Evolutionary conservation across 2,329 filamentous ascomycete species (phyloP), one percentile per base, ranked within the genome.

Genomic region (Didymella pinodella): DNA sequence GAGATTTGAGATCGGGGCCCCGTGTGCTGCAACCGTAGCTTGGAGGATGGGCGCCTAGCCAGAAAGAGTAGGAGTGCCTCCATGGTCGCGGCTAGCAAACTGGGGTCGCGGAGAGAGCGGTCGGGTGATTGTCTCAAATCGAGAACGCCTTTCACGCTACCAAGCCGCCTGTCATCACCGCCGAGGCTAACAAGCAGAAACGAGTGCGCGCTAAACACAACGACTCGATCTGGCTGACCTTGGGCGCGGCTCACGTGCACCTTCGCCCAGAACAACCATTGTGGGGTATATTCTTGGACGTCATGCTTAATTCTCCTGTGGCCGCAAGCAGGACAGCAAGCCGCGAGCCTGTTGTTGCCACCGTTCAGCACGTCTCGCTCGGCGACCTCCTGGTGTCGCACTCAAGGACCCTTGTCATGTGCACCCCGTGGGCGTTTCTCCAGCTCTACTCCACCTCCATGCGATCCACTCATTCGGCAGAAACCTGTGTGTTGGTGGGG

Each of bases 1-100:
- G 51, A 54, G 51, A 54, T 47, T 54, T 32, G 47, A 44, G 41
- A 36, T 50, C 28, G 34, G n/a, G 12, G 20, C 20, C 25, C 46
- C 46, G 41, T 49, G 41, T 20, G 47, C 50, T 48, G 50, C 50
- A 50, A 41, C 28, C 44, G 11, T 31, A 46, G 28, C 44, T 46
- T 29, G n/a, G n/a, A 32, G 44, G 26, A 46, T 46, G 44, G 12
- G 44, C 44, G 28, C 44, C 28, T 46, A 31, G 44, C 44, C 28
- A 28, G 26, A 20, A 12, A 2, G n/a, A n/a, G 44, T 31, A 46
- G 20, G 44, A 31, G 5, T 31, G 44, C 44, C 44, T 46, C 44
- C 44, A 45, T n/a, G 16, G 22, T 45, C 41, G 41, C 38, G 44
- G n/a, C 44, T 46, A 46, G 44, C 44, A 31, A n/a, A n/a, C 44